Evolutionary conservation across 768 basidiomycete genomes (phyloP).

Genomic region (Hygrocybe coccinea): DNA sequence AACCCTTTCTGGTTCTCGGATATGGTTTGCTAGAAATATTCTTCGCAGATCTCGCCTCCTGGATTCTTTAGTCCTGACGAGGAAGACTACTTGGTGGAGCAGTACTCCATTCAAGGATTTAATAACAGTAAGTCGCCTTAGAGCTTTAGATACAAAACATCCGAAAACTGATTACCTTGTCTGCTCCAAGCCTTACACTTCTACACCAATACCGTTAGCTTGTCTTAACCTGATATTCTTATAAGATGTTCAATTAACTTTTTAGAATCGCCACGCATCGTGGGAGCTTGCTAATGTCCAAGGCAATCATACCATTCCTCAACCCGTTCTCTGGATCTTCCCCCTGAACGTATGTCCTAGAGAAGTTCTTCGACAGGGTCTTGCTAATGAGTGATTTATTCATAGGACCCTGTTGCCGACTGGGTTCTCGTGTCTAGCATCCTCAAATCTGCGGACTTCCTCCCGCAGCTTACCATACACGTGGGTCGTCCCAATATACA

Average conservation of each 20-base stretch:
- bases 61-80: constrained; percentile 57
- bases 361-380: neutral
- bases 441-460: constrained; percentile 34
- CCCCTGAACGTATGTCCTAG: constrained; percentile 33
- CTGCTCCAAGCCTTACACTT: constrained; percentile 53
- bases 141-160: neutral
- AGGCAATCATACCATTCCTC: constrained; percentile 42
- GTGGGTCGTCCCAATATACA: neutral
- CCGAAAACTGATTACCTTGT: neutral
- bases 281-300: constrained; percentile 40
- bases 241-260: neutral
- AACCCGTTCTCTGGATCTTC: constrained; percentile 42
- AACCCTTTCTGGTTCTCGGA: neutral
- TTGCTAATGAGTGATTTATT: neutral
- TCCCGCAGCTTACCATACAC: constrained; percentile 37
- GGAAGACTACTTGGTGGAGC: constrained; percentile 67
- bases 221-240: neutral
- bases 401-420: constrained; percentile 47
- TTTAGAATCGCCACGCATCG: constrained; percentile 38
- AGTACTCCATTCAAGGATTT: constrained; percentile 56
- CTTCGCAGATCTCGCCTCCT: constrained; percentile 51
- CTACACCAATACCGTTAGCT: constrained; percentile 50
- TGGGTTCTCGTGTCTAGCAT: constrained; percentile 33
- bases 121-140: constrained; percentile 46
- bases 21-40: neutral